Evolutionary conservation across 441 rosid species (phyloP).

Genomic region (Pelargonium myrrhifolium): DNA sequence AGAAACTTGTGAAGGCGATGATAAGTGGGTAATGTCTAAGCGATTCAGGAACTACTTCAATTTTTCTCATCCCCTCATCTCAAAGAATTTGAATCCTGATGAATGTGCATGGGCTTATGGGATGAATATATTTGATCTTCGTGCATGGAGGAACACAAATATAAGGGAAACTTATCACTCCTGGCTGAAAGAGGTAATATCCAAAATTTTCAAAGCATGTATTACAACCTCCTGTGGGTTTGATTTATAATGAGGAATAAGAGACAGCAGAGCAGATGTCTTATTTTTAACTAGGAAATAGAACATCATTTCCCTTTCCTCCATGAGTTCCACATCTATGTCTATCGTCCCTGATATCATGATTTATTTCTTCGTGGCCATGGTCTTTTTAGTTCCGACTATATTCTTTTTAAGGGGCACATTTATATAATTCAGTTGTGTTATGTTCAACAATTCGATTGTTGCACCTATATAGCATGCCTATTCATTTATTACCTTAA

Average conservation of each 20-base stretch:
- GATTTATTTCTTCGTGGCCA: background rate
- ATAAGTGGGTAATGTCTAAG: conserved; percentile 97
- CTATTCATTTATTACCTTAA: background rate
- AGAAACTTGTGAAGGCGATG: conserved; percentile 94
- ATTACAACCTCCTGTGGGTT: background rate
- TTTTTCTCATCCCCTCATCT: conserved; percentile 83
- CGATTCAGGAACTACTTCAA: conserved; percentile 91
- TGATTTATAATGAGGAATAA: background rate
- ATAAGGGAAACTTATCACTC: conserved; percentile 84
- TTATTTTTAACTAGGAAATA: background rate
- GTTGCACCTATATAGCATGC: background rate
- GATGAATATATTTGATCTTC: conserved; percentile 90
- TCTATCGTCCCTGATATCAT: background rate
- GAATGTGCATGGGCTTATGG: conserved; percentile 99
- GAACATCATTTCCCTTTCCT: background rate
- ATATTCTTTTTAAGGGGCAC: background rate
- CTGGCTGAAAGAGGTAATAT: conserved; percentile 85
- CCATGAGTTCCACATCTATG: background rate
- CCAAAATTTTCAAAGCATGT: background rate
- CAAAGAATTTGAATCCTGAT: conserved; percentile 66
- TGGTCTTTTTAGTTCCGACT: background rate
- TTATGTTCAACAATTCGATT: background rate
- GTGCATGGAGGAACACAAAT: conserved; percentile 77
- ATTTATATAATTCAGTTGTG: background rate
- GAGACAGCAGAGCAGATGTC: background rate